These are phyloP conservation scores for Rhodotorula glutinis DNA, from an alignment of 1,284 basidiomycete genomes.

Conservation along the genomic window DNA sequence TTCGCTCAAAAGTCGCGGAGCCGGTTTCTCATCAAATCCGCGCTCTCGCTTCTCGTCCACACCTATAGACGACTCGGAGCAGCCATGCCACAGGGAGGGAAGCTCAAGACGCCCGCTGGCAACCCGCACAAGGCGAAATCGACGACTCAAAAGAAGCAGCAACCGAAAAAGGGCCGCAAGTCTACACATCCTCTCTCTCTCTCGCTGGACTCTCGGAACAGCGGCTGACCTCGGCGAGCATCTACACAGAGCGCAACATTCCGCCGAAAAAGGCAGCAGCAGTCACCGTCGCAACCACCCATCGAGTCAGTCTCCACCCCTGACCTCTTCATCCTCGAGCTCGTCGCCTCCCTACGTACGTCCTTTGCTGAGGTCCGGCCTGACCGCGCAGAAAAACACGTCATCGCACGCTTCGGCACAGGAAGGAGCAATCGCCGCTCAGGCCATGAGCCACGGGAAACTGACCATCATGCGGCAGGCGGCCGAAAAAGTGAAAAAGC, in stretches of 20 bases:
- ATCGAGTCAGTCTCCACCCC: slow-evolving; percentile 10
- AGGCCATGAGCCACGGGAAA: slow-evolving; percentile 32
- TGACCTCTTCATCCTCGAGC: background rate
- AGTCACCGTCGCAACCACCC: slow-evolving; percentile 13
- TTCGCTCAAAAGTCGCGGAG: too few species aligned
- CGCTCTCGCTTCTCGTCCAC: background rate
- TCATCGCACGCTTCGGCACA: slow-evolving; percentile 22
- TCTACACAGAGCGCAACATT: slow-evolving; percentile 21
- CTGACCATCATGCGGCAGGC: slow-evolving; percentile 34
- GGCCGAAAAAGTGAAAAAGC: slow-evolving; percentile 23
- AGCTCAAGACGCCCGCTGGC: slow-evolving; percentile 23
- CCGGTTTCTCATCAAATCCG: background rate
- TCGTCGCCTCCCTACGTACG: background rate
- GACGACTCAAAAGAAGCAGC: slow-evolving; percentile 28
- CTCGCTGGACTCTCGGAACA: background rate
- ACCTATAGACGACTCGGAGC: background rate
- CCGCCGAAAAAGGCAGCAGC: slow-evolving; percentile 29
- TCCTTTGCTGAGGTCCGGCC: background rate
- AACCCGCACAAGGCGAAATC: slow-evolving; percentile 19
- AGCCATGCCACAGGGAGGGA: slow-evolving; percentile 32
- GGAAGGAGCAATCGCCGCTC: slow-evolving; percentile 33
- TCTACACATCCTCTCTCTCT: background rate
- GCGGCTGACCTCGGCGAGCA: background rate
- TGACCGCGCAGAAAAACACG: slow-evolving; percentile 27
- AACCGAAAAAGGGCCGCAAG: slow-evolving; percentile 30